Base-by-base conservation (phyloP, 805 yeast genomes). In the Candida koratica region DNA sequence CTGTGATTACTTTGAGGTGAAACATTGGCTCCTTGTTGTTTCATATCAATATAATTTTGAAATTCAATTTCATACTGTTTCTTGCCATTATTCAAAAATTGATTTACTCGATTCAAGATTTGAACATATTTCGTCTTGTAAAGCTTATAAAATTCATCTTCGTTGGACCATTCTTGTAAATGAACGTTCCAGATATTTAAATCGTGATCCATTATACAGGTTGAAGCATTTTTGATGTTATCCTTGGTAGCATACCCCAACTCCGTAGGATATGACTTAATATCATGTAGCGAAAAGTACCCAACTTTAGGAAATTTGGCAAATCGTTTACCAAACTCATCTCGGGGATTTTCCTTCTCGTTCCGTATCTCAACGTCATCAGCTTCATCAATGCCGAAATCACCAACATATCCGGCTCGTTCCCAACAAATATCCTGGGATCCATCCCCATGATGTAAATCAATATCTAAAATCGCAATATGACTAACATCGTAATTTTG, bases 361-460 rank as follows among this genome's bases (percentile, higher is more conserved):
- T 54, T 53, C 5, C 48, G 46, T 3, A 52, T 49, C 14, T 53
- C 56, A 14, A 52, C 52, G 16, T 52, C 55, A 27, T 68, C 74
- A 19, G 67, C 74, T 28, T 71, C 76, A 18, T 69, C 66, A 38
- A 69, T 67, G n/a, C 71, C 71, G 42, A 60, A 62, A 41, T 67
- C 71, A 6, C 71, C 73, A 4, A 49, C 37, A 47, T 76, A 72
- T 0, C 86, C 85, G 1, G 84, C 84, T 44, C 84, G 67, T 48
- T 77, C 80, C 88, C 89, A 85, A 48, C 89, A 79, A 17, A 85
- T 81, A 55, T 85, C 94, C 49, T 86, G 95, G 5, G 85, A 74
- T 10, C 95, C 95, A 57, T 85, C 95, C 12, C 95, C 95, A 52
- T 85, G 95, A 52, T 85, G 95, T 27, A 85, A 65, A 55, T 85